A percentile compares a stretch with the other conserved stretches of the same genome.
These are phyloP conservation scores for Dentipellis sp. DNA, from an alignment of 768 basidiomycete species.

Conservation along the genomic window DNA sequence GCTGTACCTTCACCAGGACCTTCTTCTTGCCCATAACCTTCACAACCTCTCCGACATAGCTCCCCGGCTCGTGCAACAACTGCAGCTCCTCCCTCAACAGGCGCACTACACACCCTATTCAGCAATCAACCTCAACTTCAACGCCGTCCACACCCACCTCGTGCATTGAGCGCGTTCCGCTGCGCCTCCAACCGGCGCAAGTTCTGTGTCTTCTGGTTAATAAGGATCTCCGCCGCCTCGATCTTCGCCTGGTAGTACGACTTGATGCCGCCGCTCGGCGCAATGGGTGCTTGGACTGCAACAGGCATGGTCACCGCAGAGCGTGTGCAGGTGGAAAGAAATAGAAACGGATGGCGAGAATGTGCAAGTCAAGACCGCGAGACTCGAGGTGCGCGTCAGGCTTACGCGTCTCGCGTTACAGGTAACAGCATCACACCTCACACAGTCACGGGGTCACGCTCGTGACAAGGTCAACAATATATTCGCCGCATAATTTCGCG, in stretches of 20 bases:
- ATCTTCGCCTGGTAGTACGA: slow-evolving; percentile 96
- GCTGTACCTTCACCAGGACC: slow-evolving; percentile 95
- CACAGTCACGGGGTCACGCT: no score
- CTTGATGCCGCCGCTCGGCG: slow-evolving; percentile 61
- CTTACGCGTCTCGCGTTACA: not conserved
- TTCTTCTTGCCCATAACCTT: slow-evolving; percentile 99
- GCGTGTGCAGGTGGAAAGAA: not conserved
- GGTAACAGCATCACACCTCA: no score
- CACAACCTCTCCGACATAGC: slow-evolving; percentile 95
- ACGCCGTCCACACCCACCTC: slow-evolving; percentile 45
- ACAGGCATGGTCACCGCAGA: slow-evolving; percentile 27
- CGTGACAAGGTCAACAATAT: not conserved
- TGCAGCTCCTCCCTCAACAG: slow-evolving; percentile 88
- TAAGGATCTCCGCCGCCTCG: slow-evolving; percentile 83
- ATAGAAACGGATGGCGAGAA: no score
- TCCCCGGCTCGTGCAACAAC: slow-evolving; percentile 88
- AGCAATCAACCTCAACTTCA: not conserved
- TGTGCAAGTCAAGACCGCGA: no score
- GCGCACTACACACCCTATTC: slow-evolving; percentile 46
- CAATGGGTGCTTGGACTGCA: slow-evolving; percentile 19
- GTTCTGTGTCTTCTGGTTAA: slow-evolving; percentile 96
- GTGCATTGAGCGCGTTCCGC: slow-evolving; percentile 91
- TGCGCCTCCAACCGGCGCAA: slow-evolving; percentile 92
- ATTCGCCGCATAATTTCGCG: no score
- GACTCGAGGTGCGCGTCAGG: not conserved